Conservation (phyloP, 768 basidiomycete species). For the Amanita brunnescens region DNA sequence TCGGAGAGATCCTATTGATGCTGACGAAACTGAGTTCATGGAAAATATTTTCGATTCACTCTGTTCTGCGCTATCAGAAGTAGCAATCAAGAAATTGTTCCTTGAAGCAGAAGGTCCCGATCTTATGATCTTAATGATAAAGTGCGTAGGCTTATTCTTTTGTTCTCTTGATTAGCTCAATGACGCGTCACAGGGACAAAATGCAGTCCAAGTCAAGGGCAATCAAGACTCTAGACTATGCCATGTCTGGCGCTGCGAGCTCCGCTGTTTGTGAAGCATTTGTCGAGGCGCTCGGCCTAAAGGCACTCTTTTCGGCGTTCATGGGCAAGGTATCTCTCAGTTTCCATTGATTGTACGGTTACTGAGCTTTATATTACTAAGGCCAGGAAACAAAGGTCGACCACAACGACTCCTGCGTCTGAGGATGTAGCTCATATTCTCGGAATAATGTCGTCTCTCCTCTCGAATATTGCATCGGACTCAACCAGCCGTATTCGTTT, state of each 20-base stretch:
- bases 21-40: conserved; percentile 96
- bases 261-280: conserved; percentile 72
- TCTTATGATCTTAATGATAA: conserved; percentile 98
- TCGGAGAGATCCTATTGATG: conserved; percentile 70
- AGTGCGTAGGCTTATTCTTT: conserved; percentile 36
- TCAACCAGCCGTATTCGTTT: conserved; percentile 73
- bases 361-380: conserved; percentile 1
- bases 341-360: neutral
- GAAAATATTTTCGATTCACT: conserved; percentile 90
- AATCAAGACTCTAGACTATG: conserved; percentile 88
- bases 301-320: conserved; percentile 81
- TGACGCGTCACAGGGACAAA: conserved; percentile 53
- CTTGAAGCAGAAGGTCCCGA: conserved; percentile 90
- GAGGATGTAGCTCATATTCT: conserved; percentile 87
- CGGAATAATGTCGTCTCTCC: conserved; percentile 80
- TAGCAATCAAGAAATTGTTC: conserved; percentile 72
- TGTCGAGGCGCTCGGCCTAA: conserved; percentile 80
- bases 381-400: conserved; percentile 57
- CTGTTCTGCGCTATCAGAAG: conserved; percentile 78
- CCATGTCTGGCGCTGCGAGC: conserved; percentile 72
- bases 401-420: conserved; percentile 39
- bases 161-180: neutral
- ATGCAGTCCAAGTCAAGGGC: conserved; percentile 70
- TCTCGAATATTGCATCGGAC: conserved; percentile 82
- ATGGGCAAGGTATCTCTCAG: conserved; percentile 75